Evolutionary conservation across 2,329 filamentous ascomycete species (phyloP), one percentile per base, ranked within the genome.

Genomic region (Fonsecaea multimorphosa): DNA sequence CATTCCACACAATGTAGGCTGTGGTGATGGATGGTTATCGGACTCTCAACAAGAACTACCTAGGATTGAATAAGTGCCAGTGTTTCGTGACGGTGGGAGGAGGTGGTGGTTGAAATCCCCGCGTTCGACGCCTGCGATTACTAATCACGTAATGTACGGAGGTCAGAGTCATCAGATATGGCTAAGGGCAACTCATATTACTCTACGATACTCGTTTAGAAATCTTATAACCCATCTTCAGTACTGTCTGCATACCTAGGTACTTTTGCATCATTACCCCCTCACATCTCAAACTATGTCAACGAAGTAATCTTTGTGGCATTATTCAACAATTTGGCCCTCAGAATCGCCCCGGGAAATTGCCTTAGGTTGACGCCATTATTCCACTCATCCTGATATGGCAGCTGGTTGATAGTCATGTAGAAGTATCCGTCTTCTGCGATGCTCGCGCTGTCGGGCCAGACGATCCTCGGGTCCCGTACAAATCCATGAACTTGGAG

Each of bases 341-440:
- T 77, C 70, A 83, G 65, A 53, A 84, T 79, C n/a, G 80, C 74
- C 1, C 81, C 81, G 0, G 81, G 82, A 68, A 80, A 72, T 3
- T 72, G 64, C 58, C 81, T 76, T 32, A 74, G 66, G 73, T 83
- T 82, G 2, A 77, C 73, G 0, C 81, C 80, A 68, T 78, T 70
- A 66, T 84, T 84, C 81, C 81, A 83, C 61, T 78, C 76, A 2
- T 79, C 76, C 73, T 83, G 79, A 70, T 80, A 82, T 1, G 78
- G 79, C 64, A 84, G 66, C 71, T 84, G 82, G 67, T 84, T 82
- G 67, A 83, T 80, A 60, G 81, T 83, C 63, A 83, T 71, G 66
- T 84, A 83, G 14, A 84, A 70, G 57, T 81, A 84, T 2, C 77
- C 80, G 72, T 82, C 80, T 34, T 73, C 77, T 0, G 76, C 79